These are phyloP conservation scores for Colletotrichum endophyticum DNA, from an alignment of 2,329 filamentous ascomycete species.

Conservation along the genomic window DNA sequence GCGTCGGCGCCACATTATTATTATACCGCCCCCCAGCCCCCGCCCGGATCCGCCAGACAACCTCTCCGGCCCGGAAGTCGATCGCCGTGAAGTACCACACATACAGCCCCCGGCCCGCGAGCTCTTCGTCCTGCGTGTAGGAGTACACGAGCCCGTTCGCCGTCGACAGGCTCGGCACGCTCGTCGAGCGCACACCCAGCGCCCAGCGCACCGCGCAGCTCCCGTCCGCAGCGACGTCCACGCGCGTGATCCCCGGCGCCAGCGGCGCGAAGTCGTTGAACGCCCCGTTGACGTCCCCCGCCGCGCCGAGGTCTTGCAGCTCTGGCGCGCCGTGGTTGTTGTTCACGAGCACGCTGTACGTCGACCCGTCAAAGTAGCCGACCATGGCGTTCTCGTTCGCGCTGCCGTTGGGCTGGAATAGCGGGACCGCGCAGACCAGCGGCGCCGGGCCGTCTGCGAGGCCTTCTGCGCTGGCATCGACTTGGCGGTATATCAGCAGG, in stretches of 20 bases:
- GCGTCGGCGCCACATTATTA: not conserved
- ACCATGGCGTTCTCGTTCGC: not conserved
- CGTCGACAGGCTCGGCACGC: not conserved
- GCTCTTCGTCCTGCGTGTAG: not conserved
- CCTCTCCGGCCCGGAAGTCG: not conserved
- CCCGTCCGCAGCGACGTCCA: not conserved
- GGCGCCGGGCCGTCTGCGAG: not conserved
- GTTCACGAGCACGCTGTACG: not conserved
- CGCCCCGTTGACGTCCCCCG: not conserved
- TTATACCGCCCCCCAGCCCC: not conserved
- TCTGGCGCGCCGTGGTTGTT: not conserved
- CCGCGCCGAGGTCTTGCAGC: not conserved
- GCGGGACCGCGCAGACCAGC: not conserved
- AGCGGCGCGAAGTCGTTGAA: not conserved
- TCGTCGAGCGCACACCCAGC: not conserved
- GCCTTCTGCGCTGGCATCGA: not conserved
- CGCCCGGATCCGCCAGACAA: not conserved
- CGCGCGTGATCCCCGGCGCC: not conserved
- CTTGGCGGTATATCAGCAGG: not conserved
- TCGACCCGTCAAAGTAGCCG: not conserved
- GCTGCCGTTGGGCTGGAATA: not conserved
- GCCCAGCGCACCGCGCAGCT: not conserved
- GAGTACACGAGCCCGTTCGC: not conserved
- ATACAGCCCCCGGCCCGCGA: not conserved
- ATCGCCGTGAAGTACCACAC: not conserved